A percentile compares a stretch with the other conserved stretches of the same genome.
These are phyloP conservation scores for Ustilaginoidea virens DNA, from an alignment of 2,329 filamentous ascomycete genomes.

Conservation along the genomic window DNA sequence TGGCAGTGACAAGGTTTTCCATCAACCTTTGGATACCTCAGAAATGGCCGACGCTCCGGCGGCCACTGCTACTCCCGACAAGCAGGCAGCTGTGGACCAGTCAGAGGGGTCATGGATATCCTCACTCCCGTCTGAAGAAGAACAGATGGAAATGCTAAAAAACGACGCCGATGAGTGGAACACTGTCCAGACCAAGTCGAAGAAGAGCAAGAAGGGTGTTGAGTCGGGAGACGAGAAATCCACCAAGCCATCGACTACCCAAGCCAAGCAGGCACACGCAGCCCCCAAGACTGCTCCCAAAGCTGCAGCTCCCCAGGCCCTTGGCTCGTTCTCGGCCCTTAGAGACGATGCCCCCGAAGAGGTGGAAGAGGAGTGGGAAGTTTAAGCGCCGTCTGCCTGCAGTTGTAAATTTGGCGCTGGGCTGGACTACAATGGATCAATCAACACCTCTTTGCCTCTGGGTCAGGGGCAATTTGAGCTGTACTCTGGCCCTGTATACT, in stretches of 20 bases:
- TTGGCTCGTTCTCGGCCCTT: constrained; percentile 35
- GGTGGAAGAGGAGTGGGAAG: constrained; percentile 37
- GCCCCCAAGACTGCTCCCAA: constrained; percentile 15
- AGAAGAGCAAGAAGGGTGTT: constrained; percentile 25
- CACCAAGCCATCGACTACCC: constrained; percentile 13
- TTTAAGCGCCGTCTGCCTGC: constrained; percentile 17
- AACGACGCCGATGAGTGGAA: constrained; percentile 40
- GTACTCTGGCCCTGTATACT: constrained; percentile 2
- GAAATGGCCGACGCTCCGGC: constrained; percentile 14
- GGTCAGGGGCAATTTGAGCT: not conserved
- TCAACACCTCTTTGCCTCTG: constrained; percentile 1
- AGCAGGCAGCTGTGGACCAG: constrained; percentile 18
- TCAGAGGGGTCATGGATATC: constrained; percentile 29
- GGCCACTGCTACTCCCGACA: constrained; percentile 11
- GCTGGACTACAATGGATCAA: no score
- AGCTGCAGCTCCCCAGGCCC: constrained; percentile 17
- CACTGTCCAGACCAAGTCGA: constrained; percentile 37
- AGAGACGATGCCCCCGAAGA: constrained; percentile 24
- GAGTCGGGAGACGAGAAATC: constrained; percentile 20
- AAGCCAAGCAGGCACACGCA: constrained; percentile 15
- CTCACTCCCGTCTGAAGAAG: constrained; percentile 42
- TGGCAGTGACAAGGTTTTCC: constrained; percentile 15
- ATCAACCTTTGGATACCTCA: constrained; percentile 43
- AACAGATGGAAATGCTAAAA: constrained; percentile 43
- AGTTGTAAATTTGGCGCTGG: not conserved